Conservation (phyloP, 2,329 filamentous ascomycete species). For the Sclerotinia minor region DNA sequence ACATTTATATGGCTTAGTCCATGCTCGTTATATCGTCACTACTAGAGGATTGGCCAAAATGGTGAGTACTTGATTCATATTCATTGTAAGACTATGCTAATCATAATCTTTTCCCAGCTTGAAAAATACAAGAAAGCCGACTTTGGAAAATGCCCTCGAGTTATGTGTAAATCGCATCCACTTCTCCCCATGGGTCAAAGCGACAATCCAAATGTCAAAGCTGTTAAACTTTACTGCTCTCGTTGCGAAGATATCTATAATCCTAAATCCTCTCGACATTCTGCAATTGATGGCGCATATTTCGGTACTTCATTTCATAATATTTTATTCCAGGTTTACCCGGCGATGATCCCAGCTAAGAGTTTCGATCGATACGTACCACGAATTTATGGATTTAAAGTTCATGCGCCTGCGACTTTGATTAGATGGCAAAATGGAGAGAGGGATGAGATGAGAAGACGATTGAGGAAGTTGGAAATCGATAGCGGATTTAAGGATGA, state of each 20-base stretch:
- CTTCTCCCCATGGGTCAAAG: constrained; percentile 93
- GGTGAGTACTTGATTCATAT: constrained; percentile 56
- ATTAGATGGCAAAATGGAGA: constrained; percentile 86
- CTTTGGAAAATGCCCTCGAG: constrained; percentile 96
- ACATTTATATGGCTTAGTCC: constrained; percentile 93
- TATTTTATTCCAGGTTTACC: constrained; percentile 98
- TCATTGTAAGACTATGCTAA: constrained; percentile 28
- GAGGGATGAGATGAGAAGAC: constrained; percentile 77
- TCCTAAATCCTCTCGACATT: constrained; percentile 94
- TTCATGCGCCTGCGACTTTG: constrained; percentile 84
- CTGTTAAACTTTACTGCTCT: constrained; percentile 95
- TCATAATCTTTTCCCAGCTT: constrained; percentile 57
- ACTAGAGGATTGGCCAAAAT: constrained; percentile 93
- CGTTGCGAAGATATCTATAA: constrained; percentile 99
- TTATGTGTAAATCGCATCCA: constrained; percentile 90
- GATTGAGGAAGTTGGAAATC: constrained; percentile 69
- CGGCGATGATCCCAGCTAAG: constrained; percentile 83
- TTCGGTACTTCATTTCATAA: constrained; percentile 99
- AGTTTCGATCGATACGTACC: constrained; percentile 83
- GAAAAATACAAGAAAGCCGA: constrained; percentile 99
- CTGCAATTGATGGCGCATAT: constrained; percentile 94
- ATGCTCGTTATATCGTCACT: constrained; percentile 95
- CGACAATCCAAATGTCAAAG: constrained; percentile 81
- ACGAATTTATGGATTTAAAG: constrained; percentile 90
- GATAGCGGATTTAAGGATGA: constrained; percentile 79